These are phyloP conservation scores for Ascocoryne sarcoides DNA, from an alignment of 2,329 filamentous ascomycete species.

Conservation along the genomic window DNA sequence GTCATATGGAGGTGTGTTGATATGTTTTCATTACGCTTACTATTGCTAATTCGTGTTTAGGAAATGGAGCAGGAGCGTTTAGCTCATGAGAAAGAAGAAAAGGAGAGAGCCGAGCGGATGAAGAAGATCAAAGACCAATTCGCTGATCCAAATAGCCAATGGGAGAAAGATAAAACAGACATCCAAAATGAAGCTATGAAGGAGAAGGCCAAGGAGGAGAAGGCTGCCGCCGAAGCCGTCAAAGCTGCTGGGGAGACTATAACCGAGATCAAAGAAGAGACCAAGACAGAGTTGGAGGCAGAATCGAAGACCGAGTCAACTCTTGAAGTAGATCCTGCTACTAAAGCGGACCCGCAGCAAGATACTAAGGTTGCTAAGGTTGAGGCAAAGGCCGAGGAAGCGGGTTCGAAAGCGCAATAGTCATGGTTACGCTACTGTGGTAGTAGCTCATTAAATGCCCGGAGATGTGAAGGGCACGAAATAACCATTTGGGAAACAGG, in stretches of 20 bases:
- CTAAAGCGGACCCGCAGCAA: constrained; percentile 3
- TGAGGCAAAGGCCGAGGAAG: constrained; percentile 1
- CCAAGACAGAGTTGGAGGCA: constrained; percentile 4
- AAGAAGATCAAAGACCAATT: constrained; percentile 78
- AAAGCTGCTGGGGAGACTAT: constrained; percentile 1
- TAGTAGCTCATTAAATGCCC: no score
- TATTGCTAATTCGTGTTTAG: constrained; percentile 32
- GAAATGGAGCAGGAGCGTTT: constrained; percentile 90
- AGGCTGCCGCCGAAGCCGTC: constrained; percentile 11
- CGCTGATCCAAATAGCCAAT: constrained; percentile 66
- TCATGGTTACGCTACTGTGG: no score
- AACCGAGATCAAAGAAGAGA: constrained; percentile 2
- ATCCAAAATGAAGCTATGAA: constrained; percentile 60
- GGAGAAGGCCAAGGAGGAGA: constrained; percentile 38
- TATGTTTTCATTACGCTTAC: not conserved
- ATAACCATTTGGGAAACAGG: no score
- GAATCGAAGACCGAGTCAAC: constrained; percentile 8
- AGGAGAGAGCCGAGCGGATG: constrained; percentile 60
- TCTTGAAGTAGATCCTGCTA: no score
- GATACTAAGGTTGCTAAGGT: constrained; percentile 7
- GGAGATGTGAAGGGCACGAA: no score
- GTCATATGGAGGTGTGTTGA: constrained; percentile 73
- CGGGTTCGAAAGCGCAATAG: constrained; percentile 1
- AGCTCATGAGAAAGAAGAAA: constrained; percentile 71
- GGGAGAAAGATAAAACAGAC: constrained; percentile 81